These are phyloP conservation scores for Xerocomus potaroensis DNA, from an alignment of 768 basidiomycete genomes.

Conservation along the genomic window DNA sequence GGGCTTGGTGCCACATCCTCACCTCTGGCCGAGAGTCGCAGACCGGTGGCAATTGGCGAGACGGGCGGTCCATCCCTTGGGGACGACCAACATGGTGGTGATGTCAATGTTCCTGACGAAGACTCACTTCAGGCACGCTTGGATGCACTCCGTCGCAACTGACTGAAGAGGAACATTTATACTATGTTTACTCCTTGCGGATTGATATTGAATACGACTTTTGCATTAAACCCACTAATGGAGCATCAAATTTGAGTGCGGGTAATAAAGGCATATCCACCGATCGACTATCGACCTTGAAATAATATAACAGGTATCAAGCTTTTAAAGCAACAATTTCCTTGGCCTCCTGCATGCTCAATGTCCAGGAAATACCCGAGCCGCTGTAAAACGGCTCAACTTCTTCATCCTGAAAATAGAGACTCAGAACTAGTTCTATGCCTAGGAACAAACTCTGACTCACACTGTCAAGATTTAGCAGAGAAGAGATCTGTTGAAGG, in stretches of 20 bases:
- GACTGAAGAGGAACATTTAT: slow-evolving; percentile 13
- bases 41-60: slow-evolving; percentile 85
- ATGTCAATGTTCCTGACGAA: slow-evolving; percentile 62
- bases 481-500: slow-evolving; percentile 87
- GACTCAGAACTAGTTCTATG: slow-evolving; percentile 1
- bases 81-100: slow-evolving; percentile 36
- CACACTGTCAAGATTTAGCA: slow-evolving; percentile 84
- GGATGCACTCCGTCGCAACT: slow-evolving; percentile 81
- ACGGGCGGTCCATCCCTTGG: slow-evolving; percentile 32
- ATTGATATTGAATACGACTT: slow-evolving; percentile 6
- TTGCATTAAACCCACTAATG: background rate
- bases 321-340: slow-evolving; percentile 58
- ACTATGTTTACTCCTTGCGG: slow-evolving; percentile 5
- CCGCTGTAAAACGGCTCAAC: slow-evolving; percentile 92
- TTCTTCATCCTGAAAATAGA: slow-evolving; percentile 71
- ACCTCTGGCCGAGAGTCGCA: slow-evolving; percentile 58
- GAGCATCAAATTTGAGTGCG: no score
- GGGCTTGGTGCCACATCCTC: slow-evolving; percentile 59
- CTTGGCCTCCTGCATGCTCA: slow-evolving; percentile 74
- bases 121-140: slow-evolving; percentile 92
- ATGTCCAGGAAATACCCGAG: slow-evolving; percentile 87
- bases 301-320: slow-evolving; percentile 8
- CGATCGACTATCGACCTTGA: no score
- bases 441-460: slow-evolving; percentile 1
- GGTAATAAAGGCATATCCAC: no score